Evolutionary conservation across 495 filamentous ascomycete species (phyloP).

Genomic region (Recurvomyces mirabilis): DNA sequence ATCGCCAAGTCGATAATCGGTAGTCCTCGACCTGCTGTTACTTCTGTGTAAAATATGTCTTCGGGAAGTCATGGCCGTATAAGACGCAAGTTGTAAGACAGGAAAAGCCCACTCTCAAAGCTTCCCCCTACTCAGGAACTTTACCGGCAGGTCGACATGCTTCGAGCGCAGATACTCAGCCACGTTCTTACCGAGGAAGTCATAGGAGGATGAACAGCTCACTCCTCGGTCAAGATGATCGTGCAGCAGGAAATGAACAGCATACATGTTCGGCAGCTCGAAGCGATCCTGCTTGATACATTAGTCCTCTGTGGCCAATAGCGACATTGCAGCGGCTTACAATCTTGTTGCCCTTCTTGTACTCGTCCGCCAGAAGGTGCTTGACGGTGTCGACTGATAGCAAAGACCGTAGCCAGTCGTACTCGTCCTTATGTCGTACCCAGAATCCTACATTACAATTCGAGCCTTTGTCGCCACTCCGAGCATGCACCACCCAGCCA

Average conservation of each 20-base stretch:
- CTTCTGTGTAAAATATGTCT: too few relatives aligned
- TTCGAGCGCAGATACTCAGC: conserved; percentile 42
- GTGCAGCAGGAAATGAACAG: conserved; percentile 46
- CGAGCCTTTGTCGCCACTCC: conserved; percentile 25
- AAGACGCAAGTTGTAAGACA: too few relatives aligned
- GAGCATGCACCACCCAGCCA: conserved; percentile 24
- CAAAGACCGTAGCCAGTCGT: conserved; percentile 21
- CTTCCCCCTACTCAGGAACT: conserved; percentile 27
- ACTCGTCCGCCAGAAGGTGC: conserved; percentile 22
- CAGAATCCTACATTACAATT: conserved; percentile 27
- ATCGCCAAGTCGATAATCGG: too few relatives aligned
- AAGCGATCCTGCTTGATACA: conserved; percentile 31
- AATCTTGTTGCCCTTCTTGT: conserved; percentile 21
- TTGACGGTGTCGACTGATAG: conserved; percentile 19
- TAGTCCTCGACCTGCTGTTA: too few relatives aligned
- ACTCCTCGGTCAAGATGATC: conserved; percentile 46
- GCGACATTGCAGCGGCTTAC: too few relatives aligned
- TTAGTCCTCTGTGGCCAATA: too few relatives aligned
- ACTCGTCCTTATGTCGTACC: conserved; percentile 23
- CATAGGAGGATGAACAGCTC: conserved; percentile 37
- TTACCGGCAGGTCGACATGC: conserved; percentile 39
- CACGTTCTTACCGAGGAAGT: conserved; percentile 47
- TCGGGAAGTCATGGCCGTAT: too few relatives aligned
- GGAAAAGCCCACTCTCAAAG: too few relatives aligned
- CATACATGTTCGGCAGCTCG: conserved; percentile 34